These are phyloP conservation scores for Ambrosia trifida DNA, from an alignment of 129 eudicot species.

Conservation along the genomic window DNA sequence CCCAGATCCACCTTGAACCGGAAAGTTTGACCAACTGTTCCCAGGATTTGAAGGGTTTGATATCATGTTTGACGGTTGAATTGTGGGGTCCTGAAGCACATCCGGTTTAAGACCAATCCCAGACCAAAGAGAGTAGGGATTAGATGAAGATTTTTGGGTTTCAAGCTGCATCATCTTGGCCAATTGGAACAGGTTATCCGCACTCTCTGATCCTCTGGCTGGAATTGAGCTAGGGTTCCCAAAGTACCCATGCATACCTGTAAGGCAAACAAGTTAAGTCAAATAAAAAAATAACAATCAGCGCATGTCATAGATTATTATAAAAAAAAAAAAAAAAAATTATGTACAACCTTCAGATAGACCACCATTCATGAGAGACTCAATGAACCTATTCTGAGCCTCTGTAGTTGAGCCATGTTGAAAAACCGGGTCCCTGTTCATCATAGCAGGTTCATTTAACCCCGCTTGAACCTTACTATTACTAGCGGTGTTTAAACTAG, in stretches of 20 bases:
- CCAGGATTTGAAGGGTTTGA: conserved; percentile 54
- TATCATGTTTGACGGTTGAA: conserved; percentile 44
- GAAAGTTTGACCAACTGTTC: conserved; percentile 66
- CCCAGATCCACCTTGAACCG: conserved; percentile 54
- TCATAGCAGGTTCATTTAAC: conserved; percentile 45
- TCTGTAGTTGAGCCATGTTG: conserved; percentile 55
- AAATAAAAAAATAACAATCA: not conserved
- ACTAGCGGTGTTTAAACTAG: conserved; percentile 29
- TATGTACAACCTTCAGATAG: conserved; percentile 52
- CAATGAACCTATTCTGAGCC: conserved; percentile 75
- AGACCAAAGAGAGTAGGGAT: conserved; percentile 64
- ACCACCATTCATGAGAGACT: conserved; percentile 55
- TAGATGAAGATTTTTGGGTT: conserved; percentile 63
- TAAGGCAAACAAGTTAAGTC: conserved; percentile 5
- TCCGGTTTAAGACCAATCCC: conserved; percentile 53
- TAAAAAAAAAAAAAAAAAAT: not conserved
- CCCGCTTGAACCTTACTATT: conserved; percentile 45
- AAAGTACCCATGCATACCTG: conserved; percentile 65
- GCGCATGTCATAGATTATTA: not conserved
- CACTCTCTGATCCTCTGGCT: conserved; percentile 57
- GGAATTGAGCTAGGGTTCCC: conserved; percentile 50
- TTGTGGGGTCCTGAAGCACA: conserved; percentile 44
- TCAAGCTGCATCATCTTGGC: conserved; percentile 70
- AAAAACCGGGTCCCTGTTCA: conserved; percentile 46
- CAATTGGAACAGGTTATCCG: conserved; percentile 59